These are phyloP conservation scores for Aspergillus sp. DNA, from an alignment of 2,329 filamentous ascomycete species.

Conservation along the genomic window DNA sequence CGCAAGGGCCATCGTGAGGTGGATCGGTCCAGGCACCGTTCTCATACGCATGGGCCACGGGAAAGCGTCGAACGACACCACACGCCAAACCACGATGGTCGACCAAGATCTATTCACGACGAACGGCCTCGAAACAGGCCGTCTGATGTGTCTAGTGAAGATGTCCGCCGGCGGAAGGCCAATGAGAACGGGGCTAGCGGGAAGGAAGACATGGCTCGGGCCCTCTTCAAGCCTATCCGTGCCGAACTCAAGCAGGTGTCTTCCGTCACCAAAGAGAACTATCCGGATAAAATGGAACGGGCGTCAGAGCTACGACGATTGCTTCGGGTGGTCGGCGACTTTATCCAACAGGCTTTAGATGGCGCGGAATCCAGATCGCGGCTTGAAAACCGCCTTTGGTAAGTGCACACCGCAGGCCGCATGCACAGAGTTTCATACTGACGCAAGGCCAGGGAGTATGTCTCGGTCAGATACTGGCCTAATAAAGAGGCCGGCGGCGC, in stretches of 20 bases:
- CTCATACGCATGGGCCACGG: conserved; percentile 31
- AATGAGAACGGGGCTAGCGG: conserved; percentile 28
- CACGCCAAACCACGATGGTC: conserved; percentile 32
- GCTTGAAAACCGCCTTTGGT: conserved; percentile 38
- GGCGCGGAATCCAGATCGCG: conserved; percentile 30
- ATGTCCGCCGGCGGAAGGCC: conserved; percentile 25
- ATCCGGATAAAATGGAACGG: conserved; percentile 35
- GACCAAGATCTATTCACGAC: conserved; percentile 27
- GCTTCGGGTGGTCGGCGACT: conserved; percentile 38
- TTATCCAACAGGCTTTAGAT: conserved; percentile 33
- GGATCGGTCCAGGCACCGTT: conserved; percentile 34
- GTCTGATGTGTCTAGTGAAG: conserved; percentile 26
- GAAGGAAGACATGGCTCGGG: conserved; percentile 32
- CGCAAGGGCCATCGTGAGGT: conserved; percentile 35
- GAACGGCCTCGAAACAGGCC: conserved; percentile 24
- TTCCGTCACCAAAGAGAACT: conserved; percentile 36
- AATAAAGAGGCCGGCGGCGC: conserved; percentile 33
- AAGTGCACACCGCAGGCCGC: conserved; percentile 18
- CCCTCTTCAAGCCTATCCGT: conserved; percentile 40
- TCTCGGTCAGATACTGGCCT: conserved; percentile 37
- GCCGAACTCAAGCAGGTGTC: conserved; percentile 36
- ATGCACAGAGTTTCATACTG: conserved; percentile 10
- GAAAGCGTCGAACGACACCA: conserved; percentile 35
- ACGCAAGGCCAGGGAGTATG: conserved; percentile 33
- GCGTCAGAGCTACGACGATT: conserved; percentile 35